A percentile compares a stretch with the other conserved stretches of the same genome.
These are phyloP conservation scores for Capsella rubella DNA, from an alignment of 441 rosid species.

Conservation along the genomic window DNA sequence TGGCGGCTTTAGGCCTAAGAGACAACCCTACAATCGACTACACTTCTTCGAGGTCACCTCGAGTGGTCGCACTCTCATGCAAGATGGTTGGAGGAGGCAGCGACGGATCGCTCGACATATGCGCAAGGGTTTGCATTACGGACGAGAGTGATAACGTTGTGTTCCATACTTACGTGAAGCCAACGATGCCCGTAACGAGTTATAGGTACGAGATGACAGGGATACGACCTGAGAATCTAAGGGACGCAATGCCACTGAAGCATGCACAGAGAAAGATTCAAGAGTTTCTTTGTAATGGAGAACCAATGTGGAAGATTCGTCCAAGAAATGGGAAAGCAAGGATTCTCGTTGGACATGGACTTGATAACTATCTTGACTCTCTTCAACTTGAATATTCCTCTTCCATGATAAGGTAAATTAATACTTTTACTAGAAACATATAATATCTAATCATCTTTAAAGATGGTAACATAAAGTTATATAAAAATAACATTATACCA, in stretches of 20 bases:
- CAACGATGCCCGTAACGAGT: conserved; percentile 68
- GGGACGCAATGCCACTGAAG: conserved; percentile 68
- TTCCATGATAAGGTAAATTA: conserved; percentile 66
- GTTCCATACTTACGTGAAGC: conserved; percentile 73
- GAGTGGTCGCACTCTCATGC: conserved; percentile 72
- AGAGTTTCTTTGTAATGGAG: conserved; percentile 80
- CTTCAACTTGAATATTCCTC: conserved; percentile 77
- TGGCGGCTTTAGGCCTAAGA: conserved; percentile 58
- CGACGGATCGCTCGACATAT: conserved; percentile 73
- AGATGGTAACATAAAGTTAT: neutral
- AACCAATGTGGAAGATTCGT: conserved; percentile 83
- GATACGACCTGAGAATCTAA: conserved; percentile 63
- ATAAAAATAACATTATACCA: too few relatives aligned
- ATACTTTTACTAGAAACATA: neutral
- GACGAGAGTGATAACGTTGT: conserved; percentile 71
- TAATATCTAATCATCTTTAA: neutral
- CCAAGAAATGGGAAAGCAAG: conserved; percentile 71
- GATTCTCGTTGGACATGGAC: conserved; percentile 88
- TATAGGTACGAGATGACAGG: conserved; percentile 76
- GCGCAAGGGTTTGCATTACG: conserved; percentile 72
- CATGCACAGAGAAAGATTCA: conserved; percentile 76
- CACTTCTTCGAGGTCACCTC: conserved; percentile 52
- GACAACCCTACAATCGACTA: conserved; percentile 56
- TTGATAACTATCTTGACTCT: conserved; percentile 69
- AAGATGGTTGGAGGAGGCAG: conserved; percentile 92